Conservation (phyloP, 345 rosid species). For the Gossypium herbaceum region DNA sequence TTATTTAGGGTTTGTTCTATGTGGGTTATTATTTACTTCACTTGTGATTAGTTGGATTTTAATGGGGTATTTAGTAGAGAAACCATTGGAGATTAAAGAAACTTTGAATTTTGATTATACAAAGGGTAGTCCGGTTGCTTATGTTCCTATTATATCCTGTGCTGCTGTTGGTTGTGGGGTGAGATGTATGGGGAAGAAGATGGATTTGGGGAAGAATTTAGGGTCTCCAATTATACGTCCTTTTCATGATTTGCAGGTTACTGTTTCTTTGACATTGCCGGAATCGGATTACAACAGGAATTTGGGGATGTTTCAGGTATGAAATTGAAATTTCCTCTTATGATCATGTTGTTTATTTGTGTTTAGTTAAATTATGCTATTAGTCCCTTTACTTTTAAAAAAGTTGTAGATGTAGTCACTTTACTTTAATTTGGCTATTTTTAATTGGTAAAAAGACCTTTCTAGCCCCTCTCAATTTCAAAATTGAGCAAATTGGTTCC, state of each 20-base stretch:
- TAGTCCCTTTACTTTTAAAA: no score
- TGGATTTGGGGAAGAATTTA: conserved; percentile 23
- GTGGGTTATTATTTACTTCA: conserved; percentile 51
- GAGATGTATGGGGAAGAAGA: conserved; percentile 46
- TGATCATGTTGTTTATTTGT: background rate
- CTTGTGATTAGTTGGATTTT: conserved; percentile 48
- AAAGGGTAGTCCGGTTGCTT: conserved; percentile 58
- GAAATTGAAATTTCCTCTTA: background rate
- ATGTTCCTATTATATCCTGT: conserved; percentile 53
- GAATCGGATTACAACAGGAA: conserved; percentile 78
- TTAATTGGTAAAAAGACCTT: no score
- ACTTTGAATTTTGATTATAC: conserved; percentile 64
- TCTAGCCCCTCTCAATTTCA: no score
- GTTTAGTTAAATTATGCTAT: background rate
- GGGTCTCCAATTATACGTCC: conserved; percentile 32
- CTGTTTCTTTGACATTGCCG: conserved; percentile 53
- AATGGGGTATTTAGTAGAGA: conserved; percentile 52
- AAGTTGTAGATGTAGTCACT: no score
- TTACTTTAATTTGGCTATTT: no score
- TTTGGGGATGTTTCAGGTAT: conserved; percentile 76
- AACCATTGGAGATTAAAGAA: conserved; percentile 56
- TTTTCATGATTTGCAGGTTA: conserved; percentile 38
- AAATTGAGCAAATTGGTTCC: no score
- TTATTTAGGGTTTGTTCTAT: conserved; percentile 62
- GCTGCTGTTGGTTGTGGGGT: conserved; percentile 39